These are phyloP conservation scores for Lathyrus oleraceus DNA, from an alignment of 306 rosid species.

Conservation along the genomic window DNA sequence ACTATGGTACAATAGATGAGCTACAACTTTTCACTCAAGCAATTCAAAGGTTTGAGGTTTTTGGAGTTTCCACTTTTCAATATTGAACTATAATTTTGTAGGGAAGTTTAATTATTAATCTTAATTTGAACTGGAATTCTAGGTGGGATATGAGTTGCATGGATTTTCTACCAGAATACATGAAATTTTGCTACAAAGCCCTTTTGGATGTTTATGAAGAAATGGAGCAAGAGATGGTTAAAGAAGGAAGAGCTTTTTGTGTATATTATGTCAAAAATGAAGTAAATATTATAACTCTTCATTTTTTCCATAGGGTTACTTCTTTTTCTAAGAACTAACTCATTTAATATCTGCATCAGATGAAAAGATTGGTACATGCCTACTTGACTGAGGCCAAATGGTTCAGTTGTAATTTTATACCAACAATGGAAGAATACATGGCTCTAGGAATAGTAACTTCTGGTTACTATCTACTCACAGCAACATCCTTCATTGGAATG, in stretches of 20 bases:
- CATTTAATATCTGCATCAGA: neutral
- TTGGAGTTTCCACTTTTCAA: neutral
- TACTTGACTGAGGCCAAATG: too few relatives aligned
- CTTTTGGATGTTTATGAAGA: constrained; percentile 30
- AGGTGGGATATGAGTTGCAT: constrained; percentile 33
- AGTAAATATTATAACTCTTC: neutral
- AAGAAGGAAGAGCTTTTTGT: constrained; percentile 24
- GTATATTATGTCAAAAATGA: neutral
- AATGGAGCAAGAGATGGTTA: constrained; percentile 31
- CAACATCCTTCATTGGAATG: constrained; percentile 1
- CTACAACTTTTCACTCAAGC: constrained; percentile 46
- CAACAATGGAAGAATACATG: too few relatives aligned
- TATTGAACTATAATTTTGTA: neutral
- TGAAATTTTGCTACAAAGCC: constrained; percentile 19
- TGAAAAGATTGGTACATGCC: too few relatives aligned
- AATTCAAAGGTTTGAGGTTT: constrained; percentile 39
- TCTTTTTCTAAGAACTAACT: neutral
- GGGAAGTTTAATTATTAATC: neutral
- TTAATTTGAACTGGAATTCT: neutral
- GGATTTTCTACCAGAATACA: constrained; percentile 35
- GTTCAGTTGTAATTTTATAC: too few relatives aligned
- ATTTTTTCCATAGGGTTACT: neutral
- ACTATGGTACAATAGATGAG: constrained; percentile 55
- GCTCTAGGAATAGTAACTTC: neutral
- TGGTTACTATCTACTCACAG: neutral